Conservation (phyloP, 768 basidiomycete species). For the Podaxis sp. region DNA sequence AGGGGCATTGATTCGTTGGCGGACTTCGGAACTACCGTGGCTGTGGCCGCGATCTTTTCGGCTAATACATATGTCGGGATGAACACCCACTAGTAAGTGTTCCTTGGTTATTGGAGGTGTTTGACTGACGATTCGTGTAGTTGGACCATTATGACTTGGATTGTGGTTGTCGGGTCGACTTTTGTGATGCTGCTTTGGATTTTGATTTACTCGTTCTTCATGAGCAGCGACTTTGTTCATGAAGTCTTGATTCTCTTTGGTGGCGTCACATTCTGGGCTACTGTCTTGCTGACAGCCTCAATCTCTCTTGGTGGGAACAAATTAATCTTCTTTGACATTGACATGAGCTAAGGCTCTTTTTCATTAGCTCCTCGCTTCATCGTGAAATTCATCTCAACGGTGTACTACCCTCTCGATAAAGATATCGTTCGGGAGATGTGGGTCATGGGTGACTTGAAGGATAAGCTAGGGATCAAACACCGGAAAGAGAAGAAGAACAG, state of each 20-base stretch:
- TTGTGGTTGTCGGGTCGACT: conserved; percentile 76
- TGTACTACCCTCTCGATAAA: conserved; percentile 81
- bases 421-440: conserved; percentile 93
- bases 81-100: conserved; percentile 83
- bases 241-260: conserved; percentile 76
- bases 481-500: conserved; percentile 51
- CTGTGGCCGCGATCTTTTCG: conserved; percentile 81
- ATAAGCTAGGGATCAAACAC: conserved; percentile 70
- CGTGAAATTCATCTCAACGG: conserved; percentile 65
- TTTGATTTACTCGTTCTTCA: conserved; percentile 81
- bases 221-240: conserved; percentile 67
- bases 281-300: conserved; percentile 65
- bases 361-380: conserved; percentile 76
- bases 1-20: conserved; percentile 74
- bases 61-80: conserved; percentile 91
- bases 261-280: conserved; percentile 82
- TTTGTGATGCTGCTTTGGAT: conserved; percentile 88
- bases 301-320: conserved; percentile 64
- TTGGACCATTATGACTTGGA: conserved; percentile 86
- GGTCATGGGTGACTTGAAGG: conserved; percentile 82
- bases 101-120: conserved; percentile 20
- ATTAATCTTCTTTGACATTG: background rate
- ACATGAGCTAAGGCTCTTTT: background rate
- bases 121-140: conserved; percentile 37
- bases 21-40: conserved; percentile 92